Base-by-base conservation (phyloP, 352 stramenopile species). In the Phytophthora citricola region DNA sequence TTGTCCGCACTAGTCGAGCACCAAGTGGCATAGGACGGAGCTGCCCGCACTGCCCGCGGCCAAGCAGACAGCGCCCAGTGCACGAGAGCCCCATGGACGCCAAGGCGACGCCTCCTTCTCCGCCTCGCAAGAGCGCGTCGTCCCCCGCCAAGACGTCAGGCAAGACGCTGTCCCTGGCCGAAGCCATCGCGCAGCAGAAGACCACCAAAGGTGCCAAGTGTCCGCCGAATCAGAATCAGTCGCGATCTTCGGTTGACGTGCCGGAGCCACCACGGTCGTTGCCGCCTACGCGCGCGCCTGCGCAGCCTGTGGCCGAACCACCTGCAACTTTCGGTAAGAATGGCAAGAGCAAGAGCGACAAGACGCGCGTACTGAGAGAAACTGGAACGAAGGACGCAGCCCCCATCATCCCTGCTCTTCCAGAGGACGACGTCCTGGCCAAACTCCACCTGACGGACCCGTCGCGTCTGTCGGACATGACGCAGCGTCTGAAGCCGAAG, bases 401-500 rank as follows among this genome's bases (percentile, higher is more conserved):
- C 9, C 62, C 66, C 11, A 71, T 50, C 4, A 57, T 73, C 24
- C 38, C 58, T 3, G 52, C 57, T 1, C 49, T 73, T 2, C 50
- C 34, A 1, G 46, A 75, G 17, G 61, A 75, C 27, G 70, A 75
- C 20, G 52, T 46, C 17, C 34, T 69, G 14, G 24, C 52, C 2
- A 73, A 66, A 34, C 43, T 69, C 17, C 60, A 67, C 22, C 12
- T 73, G 20, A 58, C 55, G 27, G 52, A 75, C 57, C 60, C 29
- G 12, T 63, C 61, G 29, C 56, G 57, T 6, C 60, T 75, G 10
- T 61, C 57, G 38, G 65, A 69, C 41, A 49, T 74, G 55, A 69
- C 64, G 32, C 47, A 76, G 54, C 47, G 60, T 26, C 66, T 75
- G 53, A 78, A 91, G 69, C 88, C 88, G 10, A 83, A 81, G 63